These are phyloP conservation scores for Primulina eburnea DNA, from an alignment of 257 asterid genomes.

Conservation along the genomic window DNA sequence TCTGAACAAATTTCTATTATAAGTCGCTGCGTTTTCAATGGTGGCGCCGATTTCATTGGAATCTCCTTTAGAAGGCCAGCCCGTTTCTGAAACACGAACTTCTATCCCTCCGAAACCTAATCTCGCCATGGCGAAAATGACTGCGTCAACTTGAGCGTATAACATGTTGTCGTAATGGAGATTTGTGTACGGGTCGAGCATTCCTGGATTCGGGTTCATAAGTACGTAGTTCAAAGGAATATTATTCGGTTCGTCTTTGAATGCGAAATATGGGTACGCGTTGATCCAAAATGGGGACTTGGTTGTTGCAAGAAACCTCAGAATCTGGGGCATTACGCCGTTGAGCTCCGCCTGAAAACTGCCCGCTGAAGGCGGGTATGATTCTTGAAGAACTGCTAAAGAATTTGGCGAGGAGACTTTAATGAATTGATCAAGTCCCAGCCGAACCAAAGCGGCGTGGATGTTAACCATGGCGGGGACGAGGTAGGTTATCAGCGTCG, in stretches of 20 bases:
- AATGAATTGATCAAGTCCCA: constrained; percentile 33
- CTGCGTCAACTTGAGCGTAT: constrained; percentile 87
- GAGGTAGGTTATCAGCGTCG: constrained; percentile 24
- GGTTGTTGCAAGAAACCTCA: constrained; percentile 53
- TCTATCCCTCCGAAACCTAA: constrained; percentile 51
- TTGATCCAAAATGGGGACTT: constrained; percentile 74
- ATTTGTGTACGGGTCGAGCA: constrained; percentile 50
- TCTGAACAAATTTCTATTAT: constrained; percentile 59
- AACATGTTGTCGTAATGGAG: constrained; percentile 85
- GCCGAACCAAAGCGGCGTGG: constrained; percentile 32
- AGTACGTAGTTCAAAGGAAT: constrained; percentile 63
- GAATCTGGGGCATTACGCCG: constrained; percentile 25
- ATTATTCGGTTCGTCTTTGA: constrained; percentile 54
- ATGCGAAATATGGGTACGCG: constrained; percentile 91
- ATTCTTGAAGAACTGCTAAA: constrained; percentile 31
- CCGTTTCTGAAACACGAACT: constrained; percentile 81
- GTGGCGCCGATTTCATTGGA: constrained; percentile 71
- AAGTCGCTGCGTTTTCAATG: constrained; percentile 59
- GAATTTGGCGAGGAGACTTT: constrained; percentile 42
- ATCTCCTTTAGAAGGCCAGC: constrained; percentile 96
- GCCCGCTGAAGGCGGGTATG: constrained; percentile 53
- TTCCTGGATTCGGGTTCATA: constrained; percentile 71
- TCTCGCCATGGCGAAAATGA: constrained; percentile 57
- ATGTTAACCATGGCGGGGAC: constrained; percentile 43
- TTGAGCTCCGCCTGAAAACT: constrained; percentile 26